A percentile compares a stretch with the other conserved stretches of the same genome.
phyloP scores from a whole-genome alignment of 1,284 basidiomycete species.

The Pterulicium gracile region DNA sequence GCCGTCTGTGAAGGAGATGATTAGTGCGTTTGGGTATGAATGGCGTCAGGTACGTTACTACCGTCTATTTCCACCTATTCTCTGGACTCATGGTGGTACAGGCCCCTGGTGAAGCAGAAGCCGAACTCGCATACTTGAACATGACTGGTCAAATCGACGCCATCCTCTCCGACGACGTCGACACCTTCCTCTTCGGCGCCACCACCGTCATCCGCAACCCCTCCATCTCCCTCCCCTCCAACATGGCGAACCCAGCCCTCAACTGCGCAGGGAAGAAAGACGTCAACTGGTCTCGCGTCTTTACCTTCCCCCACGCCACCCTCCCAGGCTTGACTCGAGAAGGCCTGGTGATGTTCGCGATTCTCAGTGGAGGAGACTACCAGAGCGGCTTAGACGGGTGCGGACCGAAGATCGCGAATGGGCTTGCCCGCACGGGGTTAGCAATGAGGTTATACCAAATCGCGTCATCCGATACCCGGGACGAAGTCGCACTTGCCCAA shows the following conservation, averaged over 20 bases:
- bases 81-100: too few relatives aligned
- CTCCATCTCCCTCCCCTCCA: slow-evolving; percentile 64
- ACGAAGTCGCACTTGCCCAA: slow-evolving; percentile 36
- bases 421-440: slow-evolving; percentile 62
- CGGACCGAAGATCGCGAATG: slow-evolving; percentile 52
- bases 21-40: slow-evolving; percentile 84
- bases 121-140: slow-evolving; percentile 86
- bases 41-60: slow-evolving; percentile 61
- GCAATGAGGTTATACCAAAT: slow-evolving; percentile 58
- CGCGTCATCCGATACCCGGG: slow-evolving; percentile 36
- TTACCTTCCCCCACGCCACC: slow-evolving; percentile 38
- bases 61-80: too few relatives aligned
- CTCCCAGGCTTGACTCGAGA: slow-evolving; percentile 56
- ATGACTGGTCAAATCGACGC: slow-evolving; percentile 77
- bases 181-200: slow-evolving; percentile 88
- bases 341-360: slow-evolving; percentile 77
- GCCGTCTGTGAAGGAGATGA: slow-evolving; percentile 66
- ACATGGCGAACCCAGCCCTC: slow-evolving; percentile 45
- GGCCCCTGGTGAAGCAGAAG: slow-evolving; percentile 95
- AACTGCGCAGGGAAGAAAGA: slow-evolving; percentile 62
- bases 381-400: slow-evolving; percentile 57
- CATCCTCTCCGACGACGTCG: slow-evolving; percentile 88
- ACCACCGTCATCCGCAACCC: slow-evolving; percentile 73
- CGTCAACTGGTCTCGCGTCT: slow-evolving; percentile 65
- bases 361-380: slow-evolving; percentile 90